Conservation (phyloP, 2,329 filamentous ascomycete genomes). For the Septoria petroselini region DNA sequence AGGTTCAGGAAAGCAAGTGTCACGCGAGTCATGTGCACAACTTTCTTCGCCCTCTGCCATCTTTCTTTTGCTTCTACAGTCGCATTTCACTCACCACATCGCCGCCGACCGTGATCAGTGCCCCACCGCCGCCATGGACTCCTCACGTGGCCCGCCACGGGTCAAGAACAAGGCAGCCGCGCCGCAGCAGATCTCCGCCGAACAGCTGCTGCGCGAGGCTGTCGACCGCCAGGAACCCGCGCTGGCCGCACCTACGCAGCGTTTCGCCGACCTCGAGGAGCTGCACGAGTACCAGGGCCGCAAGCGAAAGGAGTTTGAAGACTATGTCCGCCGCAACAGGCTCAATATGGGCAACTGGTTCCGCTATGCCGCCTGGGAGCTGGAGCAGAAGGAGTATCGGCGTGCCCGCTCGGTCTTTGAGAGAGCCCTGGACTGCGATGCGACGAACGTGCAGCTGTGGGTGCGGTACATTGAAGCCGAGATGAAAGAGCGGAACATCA, state of each 20-base stretch:
- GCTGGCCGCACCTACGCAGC: slow-evolving; percentile 85
- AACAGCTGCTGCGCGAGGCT: slow-evolving; percentile 94
- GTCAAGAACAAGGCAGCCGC: slow-evolving; percentile 99
- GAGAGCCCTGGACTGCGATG: slow-evolving; percentile 85
- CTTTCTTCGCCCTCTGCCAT: background rate
- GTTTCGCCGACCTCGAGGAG: slow-evolving; percentile 95
- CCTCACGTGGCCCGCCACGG: slow-evolving; percentile 82
- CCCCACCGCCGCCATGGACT: slow-evolving; percentile 66
- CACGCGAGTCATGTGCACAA: slow-evolving; percentile 9
- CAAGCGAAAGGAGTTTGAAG: slow-evolving; percentile 94
- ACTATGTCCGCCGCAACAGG: slow-evolving; percentile 92
- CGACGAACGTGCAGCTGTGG: slow-evolving; percentile 84
- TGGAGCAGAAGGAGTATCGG: slow-evolving; percentile 95
- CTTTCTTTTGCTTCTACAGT: too few relatives aligned
- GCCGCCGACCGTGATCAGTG: background rate
- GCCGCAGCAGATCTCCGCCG: slow-evolving; percentile 79
- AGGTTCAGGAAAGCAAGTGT: background rate
- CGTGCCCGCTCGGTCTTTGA: slow-evolving; percentile 92
- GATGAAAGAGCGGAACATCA: slow-evolving; percentile 94
- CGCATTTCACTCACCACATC: background rate
- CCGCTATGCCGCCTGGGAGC: slow-evolving; percentile 94
- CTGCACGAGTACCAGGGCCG: slow-evolving; percentile 95
- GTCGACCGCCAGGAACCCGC: slow-evolving; percentile 91
- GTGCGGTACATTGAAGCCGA: slow-evolving; percentile 92
- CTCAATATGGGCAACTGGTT: slow-evolving; percentile 99